Conservation (phyloP, 768 basidiomycete species). For the Roridomyces roridus region DNA sequence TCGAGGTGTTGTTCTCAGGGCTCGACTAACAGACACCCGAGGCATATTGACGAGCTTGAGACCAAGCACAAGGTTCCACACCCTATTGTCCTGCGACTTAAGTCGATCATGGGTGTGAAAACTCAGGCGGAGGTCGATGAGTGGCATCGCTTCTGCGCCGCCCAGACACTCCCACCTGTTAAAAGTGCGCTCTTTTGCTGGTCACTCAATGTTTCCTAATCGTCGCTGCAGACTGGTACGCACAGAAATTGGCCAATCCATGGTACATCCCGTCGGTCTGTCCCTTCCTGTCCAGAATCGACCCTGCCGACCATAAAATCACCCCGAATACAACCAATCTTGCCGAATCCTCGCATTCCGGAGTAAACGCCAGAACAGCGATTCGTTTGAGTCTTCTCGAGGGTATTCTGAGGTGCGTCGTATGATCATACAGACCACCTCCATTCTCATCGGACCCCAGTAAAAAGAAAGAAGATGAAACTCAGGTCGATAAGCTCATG, state of each 20-base stretch:
- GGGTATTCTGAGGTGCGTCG: not conserved
- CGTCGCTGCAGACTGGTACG: not conserved
- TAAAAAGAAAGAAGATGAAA: too few relatives aligned
- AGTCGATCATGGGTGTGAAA: slow-evolving; percentile 16
- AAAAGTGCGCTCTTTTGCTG: slow-evolving; percentile 1
- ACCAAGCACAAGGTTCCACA: slow-evolving; percentile 4
- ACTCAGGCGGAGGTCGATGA: slow-evolving; percentile 22
- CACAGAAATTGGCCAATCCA: slow-evolving; percentile 2
- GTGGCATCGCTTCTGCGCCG: slow-evolving; percentile 23
- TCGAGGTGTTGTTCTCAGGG: not conserved
- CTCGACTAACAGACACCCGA: not conserved
- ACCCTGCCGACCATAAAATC: not conserved
- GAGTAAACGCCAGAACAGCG: not conserved
- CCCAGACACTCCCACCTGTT: not conserved
- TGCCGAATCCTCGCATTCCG: slow-evolving; percentile 2
- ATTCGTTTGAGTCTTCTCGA: not conserved
- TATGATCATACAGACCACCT: too few relatives aligned
- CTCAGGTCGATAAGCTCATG: not conserved
- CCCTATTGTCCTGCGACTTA: slow-evolving; percentile 18
- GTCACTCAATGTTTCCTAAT: not conserved
- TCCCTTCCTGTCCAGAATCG: slow-evolving; percentile 1
- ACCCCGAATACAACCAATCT: not conserved
- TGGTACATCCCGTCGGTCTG: not conserved
- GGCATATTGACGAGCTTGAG: slow-evolving; percentile 27
- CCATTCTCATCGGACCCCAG: too few relatives aligned